Evolutionary conservation across 805 yeast genomes (phyloP).

Genomic region (Yamadazyma insecticola): DNA sequence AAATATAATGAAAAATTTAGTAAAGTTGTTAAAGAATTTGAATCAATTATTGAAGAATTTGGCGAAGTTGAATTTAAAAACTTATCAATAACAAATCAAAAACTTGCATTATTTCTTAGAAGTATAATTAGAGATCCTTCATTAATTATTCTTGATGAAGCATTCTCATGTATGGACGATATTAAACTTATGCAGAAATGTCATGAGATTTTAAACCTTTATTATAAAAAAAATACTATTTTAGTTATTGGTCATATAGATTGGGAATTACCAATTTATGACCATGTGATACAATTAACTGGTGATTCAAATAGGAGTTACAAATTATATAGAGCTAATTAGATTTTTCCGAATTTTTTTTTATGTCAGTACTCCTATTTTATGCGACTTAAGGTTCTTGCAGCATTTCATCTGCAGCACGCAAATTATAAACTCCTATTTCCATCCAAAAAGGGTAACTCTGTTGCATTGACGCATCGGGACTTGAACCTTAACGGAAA

Average conservation of each 20-base stretch:
- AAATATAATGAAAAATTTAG: conserved; percentile 8
- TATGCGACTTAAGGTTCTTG: too few species aligned
- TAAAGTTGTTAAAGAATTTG: conserved; percentile 12
- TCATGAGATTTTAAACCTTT: conserved; percentile 21
- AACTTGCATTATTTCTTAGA: conserved; percentile 68
- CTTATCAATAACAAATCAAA: conserved; percentile 68
- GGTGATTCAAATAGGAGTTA: conserved; percentile 26
- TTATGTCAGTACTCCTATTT: too few species aligned
- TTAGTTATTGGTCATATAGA: conserved; percentile 79
- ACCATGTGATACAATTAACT: conserved; percentile 31
- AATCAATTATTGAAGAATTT: conserved; percentile 25
- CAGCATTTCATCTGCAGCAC: too few species aligned
- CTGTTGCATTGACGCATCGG: too few species aligned
- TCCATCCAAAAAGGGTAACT: too few species aligned
- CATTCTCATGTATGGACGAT: conserved; percentile 85
- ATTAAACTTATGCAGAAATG: conserved; percentile 32
- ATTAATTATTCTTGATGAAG: conserved; percentile 82
- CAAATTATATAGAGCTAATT: conserved; percentile 12
- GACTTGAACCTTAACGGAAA: too few species aligned
- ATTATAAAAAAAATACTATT: conserved; percentile 49
- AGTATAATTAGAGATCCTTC: conserved; percentile 76
- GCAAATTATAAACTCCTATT: too few species aligned
- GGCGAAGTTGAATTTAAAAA: conserved; percentile 45
- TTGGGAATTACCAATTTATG: conserved; percentile 74
- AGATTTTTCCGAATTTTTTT: too few species aligned